These are phyloP conservation scores for Fusarium marasasianum DNA, from an alignment of 2,329 filamentous ascomycete genomes.

Conservation along the genomic window DNA sequence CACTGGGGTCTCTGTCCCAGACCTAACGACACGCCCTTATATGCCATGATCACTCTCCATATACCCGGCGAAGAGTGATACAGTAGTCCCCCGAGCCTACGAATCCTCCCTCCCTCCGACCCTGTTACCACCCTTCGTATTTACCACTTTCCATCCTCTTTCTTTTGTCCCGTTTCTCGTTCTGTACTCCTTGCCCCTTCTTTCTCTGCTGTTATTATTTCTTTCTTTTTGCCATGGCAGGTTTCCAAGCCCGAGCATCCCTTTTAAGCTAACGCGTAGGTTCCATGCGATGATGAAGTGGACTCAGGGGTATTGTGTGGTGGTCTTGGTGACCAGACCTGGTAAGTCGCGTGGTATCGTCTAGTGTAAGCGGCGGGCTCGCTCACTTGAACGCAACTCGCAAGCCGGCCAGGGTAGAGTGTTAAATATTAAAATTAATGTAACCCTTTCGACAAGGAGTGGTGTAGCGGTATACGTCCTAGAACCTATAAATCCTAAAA, in stretches of 20 bases:
- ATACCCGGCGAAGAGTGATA: neutral
- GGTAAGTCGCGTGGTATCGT: neutral
- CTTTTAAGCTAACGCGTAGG: neutral
- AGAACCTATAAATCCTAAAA: neutral
- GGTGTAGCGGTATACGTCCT: constrained; percentile 8
- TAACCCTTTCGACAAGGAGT: neutral
- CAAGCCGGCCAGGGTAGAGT: neutral
- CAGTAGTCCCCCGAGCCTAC: neutral
- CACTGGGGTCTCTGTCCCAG: too few species aligned
- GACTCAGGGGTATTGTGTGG: neutral
- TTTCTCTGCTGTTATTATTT: fast-evolving
- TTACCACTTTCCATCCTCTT: neutral
- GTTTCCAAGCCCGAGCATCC: neutral
- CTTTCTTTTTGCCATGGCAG: neutral
- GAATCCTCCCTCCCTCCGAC: neutral
- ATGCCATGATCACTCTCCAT: neutral
- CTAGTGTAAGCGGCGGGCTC: neutral
- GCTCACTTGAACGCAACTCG: neutral
- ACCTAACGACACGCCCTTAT: too few species aligned
- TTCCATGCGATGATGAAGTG: neutral
- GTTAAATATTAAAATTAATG: neutral
- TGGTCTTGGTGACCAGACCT: neutral
- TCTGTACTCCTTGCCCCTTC: too few species aligned
- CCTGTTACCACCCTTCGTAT: neutral
- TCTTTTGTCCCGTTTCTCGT: too few species aligned